Evolutionary conservation across 2,329 filamentous ascomycete genomes (phyloP), one percentile per base, ranked within the genome.

Genomic region (Ceratocystis diversiconidia): DNA sequence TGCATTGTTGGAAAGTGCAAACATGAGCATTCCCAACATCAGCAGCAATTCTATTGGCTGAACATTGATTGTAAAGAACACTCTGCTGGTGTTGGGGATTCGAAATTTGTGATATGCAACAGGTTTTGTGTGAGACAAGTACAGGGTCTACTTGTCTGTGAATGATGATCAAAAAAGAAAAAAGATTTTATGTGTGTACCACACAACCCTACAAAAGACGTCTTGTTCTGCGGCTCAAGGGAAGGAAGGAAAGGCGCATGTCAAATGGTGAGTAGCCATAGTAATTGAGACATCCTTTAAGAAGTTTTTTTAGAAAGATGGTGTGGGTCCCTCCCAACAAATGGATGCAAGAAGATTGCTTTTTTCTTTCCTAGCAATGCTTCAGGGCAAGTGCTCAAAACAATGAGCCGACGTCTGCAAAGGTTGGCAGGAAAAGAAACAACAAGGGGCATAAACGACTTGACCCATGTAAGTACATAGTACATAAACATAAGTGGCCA

Each of bases 311-410:
- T 48, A 65, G 64, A 46, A 63, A 46, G 65, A 62, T 43, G 62
- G 36, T 22, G 65, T 64, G 61, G 65, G 61, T 44, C n/a, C 10
- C 61, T 66, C 65, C 55, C 65, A 66, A 66, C 65, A 66, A 66
- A 64, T 57, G 46, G 55, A 59, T 59, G 52, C 52, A n/a, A 19
- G 17, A 59, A n/a, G 8, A n/a, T 36, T 15, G 6, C 32, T 36
- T 59, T 59, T 32, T 59, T 59, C 28, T 59, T 19, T n/a, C 28
- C 17, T 59, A 5, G 28, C 30, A 30, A 32, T 30, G 52, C 25
- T 30, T n/a, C 1, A 57, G 17, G 52, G 25, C 19, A 52, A 52
- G 19, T 52, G 28, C 48, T 52, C 36, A 52, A 28, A 22, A 52
- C 22, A n/a, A 52, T 52, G 19, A 15, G 48, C 25, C 10, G 25